Percentiles rank a stretch among this genome's conserved stretches.
Evolutionary conservation across 2,329 filamentous ascomycete genomes (phyloP).

Genomic region (Beauveria medogensis): DNA sequence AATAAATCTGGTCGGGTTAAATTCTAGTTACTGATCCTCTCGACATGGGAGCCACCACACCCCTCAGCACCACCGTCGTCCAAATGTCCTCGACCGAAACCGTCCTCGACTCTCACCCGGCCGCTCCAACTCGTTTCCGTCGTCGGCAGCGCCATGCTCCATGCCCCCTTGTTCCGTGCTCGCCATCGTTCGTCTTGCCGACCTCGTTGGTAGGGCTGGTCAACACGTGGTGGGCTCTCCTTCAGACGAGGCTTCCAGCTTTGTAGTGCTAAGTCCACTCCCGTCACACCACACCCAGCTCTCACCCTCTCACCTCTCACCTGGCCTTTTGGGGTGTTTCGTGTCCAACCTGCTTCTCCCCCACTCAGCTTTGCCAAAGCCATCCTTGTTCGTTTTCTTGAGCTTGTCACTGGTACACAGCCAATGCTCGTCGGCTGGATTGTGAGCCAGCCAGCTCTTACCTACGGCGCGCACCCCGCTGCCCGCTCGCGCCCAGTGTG

Average conservation of each 20-base stretch:
- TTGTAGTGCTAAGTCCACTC: constrained; percentile 5
- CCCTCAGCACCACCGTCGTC: neutral
- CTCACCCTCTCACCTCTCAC: neutral
- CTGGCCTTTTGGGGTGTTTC: neutral
- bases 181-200: neutral
- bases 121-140: neutral
- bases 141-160: neutral
- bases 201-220: constrained; percentile 8
- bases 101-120: neutral
- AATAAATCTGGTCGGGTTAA: neutral
- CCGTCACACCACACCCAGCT: constrained; percentile 5
- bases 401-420: constrained; percentile 8
- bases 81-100: neutral
- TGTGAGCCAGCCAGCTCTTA: no score
- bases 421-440: constrained; percentile 8
- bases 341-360: neutral
- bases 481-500: neutral
- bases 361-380: constrained; percentile 3
- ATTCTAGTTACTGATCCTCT: neutral
- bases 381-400: constrained; percentile 2
- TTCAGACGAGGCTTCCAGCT: constrained; percentile 11
- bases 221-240: constrained; percentile 9
- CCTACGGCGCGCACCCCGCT: neutral
- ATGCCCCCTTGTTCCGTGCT: neutral
- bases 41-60: neutral